Base-by-base conservation (phyloP, 305 asterid genomes). In the Fraxinus baroniana region DNA sequence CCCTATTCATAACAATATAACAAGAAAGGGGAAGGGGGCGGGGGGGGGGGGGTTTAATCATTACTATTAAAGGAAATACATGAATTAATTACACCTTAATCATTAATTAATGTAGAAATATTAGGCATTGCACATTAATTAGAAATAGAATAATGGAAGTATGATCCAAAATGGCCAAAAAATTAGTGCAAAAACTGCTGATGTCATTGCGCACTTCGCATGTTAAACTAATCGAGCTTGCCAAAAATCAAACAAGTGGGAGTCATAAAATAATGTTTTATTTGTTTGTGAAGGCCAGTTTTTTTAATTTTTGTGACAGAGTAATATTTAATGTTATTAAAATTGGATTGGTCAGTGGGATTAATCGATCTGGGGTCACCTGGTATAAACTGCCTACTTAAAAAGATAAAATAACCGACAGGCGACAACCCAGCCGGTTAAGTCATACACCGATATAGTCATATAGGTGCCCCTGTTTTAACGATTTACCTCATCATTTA, bases 91-190 rank as follows among this genome's bases (percentile, higher is more conserved):
- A 70, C 66, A 35, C 30, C 62, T 81, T 37, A 78, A 4, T 39
- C 24, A 39, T 55, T 78, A 8, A 84, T 68, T 5, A 70, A 70
- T 10, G 76, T 20, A 7, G 10, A 4, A 22, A 24, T 64, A 7
- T 24, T 24, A 15, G 77, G 81, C 83, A 86, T 81, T 79, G 72
- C 55, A 66, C 35, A 33, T 33, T 57, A 78, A 44, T 28, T 20
- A 79, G 24, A 75, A 18, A 83, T 75, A 46, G 57, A 36, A 49
- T 24, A 60, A 70, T 26, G 39, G 44, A 17, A 26, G 28, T 49
- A 24, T 66, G 30, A 60, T 32, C 70, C 33, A n/a, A 26, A 70
- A 66, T 57, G n/a, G 55, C 55, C 55, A 39, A 44, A 44, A 10
- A 10, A 13, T 44, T 44, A 13, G 55, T 5, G 3, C 2, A 57